Evolutionary conservation across 169 alveolate genomes (phyloP), one percentile per base, ranked within the genome.

Genomic region (Prorocentrum cordatum): DNA sequence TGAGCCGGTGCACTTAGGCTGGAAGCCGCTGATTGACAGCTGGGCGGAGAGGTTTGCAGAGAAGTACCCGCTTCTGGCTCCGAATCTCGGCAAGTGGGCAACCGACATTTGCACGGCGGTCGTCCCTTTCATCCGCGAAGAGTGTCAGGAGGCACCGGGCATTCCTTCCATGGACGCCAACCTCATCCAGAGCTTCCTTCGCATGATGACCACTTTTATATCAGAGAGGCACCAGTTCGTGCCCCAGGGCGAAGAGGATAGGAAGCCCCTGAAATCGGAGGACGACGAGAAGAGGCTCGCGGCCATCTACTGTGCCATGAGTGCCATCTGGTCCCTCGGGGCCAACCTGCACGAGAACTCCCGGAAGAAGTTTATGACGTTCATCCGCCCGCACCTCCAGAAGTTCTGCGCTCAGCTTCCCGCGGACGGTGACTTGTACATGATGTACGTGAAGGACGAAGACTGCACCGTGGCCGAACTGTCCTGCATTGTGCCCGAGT

Each of bases 11-110:
- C 96, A 94, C 62, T 93, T 80, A 45, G 96, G 98, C 95, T 94
- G 94, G 93, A 95, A 97, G 33, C 96, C 94, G 82, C 95, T 94
- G 67, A 94, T 95, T 80, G 95, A 98, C 58, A 95, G 97, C 96
- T 95, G 99, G 99, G 94, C 95, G 67, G 71, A 61, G 27, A 83
- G 35, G 32, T 80, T 80, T 68, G 62, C 50, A 32, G 61, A 24
- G 14, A 77, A 77, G 73, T 77, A 38, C 70, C 83, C 83, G 9
- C 42, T 10, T n/a, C 31, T 14, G 7, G 87, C 87, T 73, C 35
- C 36, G 26, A 73, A 77, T 42, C 36, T 77, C 33, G 87, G 87
- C 14, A 77, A 77, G 39, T 77, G 87, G 87, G 61, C 87, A 24
- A 58, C 29, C 18, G 36, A 71, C 9, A 50, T 58, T 10, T 77